Conservation (phyloP, 1,284 basidiomycete genomes). For the Austroboletus novae-zelandiae region DNA sequence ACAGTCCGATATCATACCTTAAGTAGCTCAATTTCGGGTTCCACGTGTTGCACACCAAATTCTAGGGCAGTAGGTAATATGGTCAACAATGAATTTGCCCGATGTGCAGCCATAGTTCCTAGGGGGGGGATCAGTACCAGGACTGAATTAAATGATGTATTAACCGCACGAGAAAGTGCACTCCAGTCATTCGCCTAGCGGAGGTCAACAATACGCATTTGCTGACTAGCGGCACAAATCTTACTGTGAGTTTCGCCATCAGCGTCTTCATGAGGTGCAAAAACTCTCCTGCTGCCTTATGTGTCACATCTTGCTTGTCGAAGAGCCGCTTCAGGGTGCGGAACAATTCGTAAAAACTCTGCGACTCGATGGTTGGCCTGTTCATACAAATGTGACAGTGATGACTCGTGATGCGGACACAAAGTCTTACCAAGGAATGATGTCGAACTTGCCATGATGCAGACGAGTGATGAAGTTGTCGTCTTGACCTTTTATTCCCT, state of each 20-base stretch:
- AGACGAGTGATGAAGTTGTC: slow-evolving; percentile 59
- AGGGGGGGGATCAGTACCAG: background rate
- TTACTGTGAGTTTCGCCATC: slow-evolving; percentile 66
- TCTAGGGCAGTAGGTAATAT: slow-evolving; percentile 45
- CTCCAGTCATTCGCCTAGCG: slow-evolving; percentile 61
- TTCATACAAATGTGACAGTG: background rate
- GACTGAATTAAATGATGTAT: slow-evolving; percentile 12
- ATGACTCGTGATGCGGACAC: too few relatives aligned
- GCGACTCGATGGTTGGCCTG: slow-evolving; percentile 62
- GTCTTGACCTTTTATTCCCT: slow-evolving; percentile 62
- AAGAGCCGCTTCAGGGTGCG: slow-evolving; percentile 43
- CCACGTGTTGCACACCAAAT: slow-evolving; percentile 45
- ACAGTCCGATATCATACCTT: slow-evolving; percentile 37
- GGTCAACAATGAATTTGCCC: slow-evolving; percentile 42
- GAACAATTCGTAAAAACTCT: slow-evolving; percentile 55
- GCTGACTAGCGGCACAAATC: slow-evolving; percentile 24
- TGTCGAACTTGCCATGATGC: slow-evolving; percentile 51
- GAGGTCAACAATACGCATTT: background rate
- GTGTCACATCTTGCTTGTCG: slow-evolving; percentile 47
- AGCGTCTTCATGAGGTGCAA: slow-evolving; percentile 57
- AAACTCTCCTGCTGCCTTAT: slow-evolving; percentile 51
- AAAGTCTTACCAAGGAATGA: slow-evolving; percentile 48
- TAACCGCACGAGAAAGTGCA: slow-evolving; percentile 47
- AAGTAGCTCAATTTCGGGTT: slow-evolving; percentile 46
- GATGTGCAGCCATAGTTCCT: slow-evolving; percentile 59